phyloP scores from a whole-genome alignment of 2,329 filamentous ascomycete species.

The Beauveria sp. region DNA sequence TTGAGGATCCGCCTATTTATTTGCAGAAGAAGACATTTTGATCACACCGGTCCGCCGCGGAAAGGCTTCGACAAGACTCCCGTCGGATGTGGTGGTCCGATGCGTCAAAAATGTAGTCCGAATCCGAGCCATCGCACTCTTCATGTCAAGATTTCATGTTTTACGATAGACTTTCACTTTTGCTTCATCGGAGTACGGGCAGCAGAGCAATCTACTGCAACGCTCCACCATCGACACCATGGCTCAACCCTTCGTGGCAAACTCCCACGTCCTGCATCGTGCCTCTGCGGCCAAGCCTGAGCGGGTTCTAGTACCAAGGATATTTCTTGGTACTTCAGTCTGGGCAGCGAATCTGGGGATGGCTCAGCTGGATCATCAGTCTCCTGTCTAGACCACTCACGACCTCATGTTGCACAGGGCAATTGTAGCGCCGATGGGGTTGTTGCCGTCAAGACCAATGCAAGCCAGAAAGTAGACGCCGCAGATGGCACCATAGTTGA shows the following conservation, averaged over 20 bases:
- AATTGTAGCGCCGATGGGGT: constrained; percentile 42
- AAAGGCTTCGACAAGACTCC: no score
- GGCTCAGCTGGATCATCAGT: constrained; percentile 8
- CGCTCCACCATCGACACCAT: background rate
- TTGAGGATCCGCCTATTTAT: no score
- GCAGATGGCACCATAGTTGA: constrained; percentile 8
- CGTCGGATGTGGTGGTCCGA: no score
- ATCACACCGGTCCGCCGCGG: no score
- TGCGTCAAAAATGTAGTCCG: no score
- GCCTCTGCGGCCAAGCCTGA: background rate
- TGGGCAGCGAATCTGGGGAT: constrained; percentile 4
- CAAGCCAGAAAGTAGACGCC: constrained; percentile 11
- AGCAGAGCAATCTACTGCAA: background rate
- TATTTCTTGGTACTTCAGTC: background rate
- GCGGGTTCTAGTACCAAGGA: background rate
- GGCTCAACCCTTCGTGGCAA: constrained; percentile 7
- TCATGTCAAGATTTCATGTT: no score
- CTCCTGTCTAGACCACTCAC: constrained; percentile 7
- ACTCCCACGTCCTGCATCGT: constrained; percentile 10
- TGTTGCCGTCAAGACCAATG: constrained; percentile 37
- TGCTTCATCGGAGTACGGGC: no score
- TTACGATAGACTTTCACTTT: no score
- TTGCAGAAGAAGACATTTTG: no score
- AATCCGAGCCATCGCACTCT: no score
- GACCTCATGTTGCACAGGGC: constrained; percentile 30